Evolutionary conservation across 768 basidiomycete species (phyloP).

Genomic region (Paxillus involutus): DNA sequence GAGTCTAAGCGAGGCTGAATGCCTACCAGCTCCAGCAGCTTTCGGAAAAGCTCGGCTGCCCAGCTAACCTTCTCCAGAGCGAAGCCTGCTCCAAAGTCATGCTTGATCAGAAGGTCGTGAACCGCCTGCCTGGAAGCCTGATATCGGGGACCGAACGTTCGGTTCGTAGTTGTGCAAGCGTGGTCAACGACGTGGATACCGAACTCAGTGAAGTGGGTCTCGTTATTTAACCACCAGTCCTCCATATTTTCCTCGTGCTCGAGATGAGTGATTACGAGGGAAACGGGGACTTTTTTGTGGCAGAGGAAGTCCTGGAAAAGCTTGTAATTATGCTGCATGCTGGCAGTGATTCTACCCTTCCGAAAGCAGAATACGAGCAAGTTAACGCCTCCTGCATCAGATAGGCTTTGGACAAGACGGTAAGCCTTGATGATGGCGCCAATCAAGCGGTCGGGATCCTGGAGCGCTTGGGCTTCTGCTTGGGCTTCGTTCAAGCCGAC

Average conservation of each 20-base stretch:
- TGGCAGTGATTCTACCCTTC: conserved; percentile 29
- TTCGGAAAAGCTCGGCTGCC: conserved; percentile 22
- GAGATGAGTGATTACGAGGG: conserved; percentile 34
- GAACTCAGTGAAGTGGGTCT: conserved; percentile 14
- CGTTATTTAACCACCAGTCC: conserved; percentile 34
- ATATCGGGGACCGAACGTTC: conserved; percentile 26
- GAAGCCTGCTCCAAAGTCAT: conserved; percentile 18
- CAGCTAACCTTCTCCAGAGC: conserved; percentile 24
- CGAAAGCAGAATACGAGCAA: conserved; percentile 41
- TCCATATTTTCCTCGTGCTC: conserved; percentile 37
- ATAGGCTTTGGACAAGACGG: conserved; percentile 32
- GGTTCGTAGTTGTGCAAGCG: conserved; percentile 35
- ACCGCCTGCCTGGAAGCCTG: conserved; percentile 19
- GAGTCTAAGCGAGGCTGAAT: conserved; percentile 21
- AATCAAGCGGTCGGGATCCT: conserved; percentile 25
- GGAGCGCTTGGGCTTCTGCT: conserved; percentile 22
- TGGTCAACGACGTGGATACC: conserved; percentile 27
- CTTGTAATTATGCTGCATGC: conserved; percentile 28
- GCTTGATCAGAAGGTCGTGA: conserved; percentile 19
- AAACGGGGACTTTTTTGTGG: conserved; percentile 30
- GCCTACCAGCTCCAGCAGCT: conserved; percentile 22
- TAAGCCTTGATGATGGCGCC: conserved; percentile 33
- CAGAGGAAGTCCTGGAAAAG: conserved; percentile 35
- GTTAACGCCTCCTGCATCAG: conserved; percentile 35
- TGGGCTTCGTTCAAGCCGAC: conserved; percentile 32